These are phyloP conservation scores for sweet orange (Citrus sinensis) DNA, from an alignment of 345 rosid genomes.

Conservation along the genomic window DNA sequence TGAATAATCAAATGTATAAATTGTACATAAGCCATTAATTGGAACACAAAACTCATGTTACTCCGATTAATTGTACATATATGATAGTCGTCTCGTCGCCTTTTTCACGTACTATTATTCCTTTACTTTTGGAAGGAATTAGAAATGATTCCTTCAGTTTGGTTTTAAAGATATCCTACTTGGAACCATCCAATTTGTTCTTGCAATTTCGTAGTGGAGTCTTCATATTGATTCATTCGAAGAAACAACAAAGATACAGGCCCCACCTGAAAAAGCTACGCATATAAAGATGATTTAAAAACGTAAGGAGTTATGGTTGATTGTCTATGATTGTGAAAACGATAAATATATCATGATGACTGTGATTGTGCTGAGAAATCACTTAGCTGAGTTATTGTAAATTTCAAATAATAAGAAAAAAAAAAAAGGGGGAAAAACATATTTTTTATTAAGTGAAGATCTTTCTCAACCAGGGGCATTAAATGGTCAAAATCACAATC, in stretches of 20 bases:
- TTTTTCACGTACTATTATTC: neutral
- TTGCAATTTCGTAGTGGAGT: neutral
- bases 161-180: neutral
- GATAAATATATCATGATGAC: constrained; percentile 6
- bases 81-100: neutral
- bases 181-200: constrained; percentile 20
- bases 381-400: neutral
- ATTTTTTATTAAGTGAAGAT: too few species aligned
- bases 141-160: constrained; percentile 14
- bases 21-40: neutral
- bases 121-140: constrained; percentile 13
- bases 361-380: constrained; percentile 1
- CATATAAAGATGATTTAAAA: constrained; percentile 9
- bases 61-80: neutral
- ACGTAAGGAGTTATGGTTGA: constrained; percentile 20
- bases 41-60: neutral
- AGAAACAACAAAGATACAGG: neutral
- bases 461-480: too few species aligned
- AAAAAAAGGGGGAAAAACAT: too few species aligned
- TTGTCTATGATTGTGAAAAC: constrained; percentile 18
- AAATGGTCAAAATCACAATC: too few species aligned
- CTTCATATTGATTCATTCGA: constrained; percentile 6
- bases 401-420: neutral
- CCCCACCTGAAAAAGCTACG: constrained; percentile 19
- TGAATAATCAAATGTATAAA: too few species aligned